A percentile compares a stretch with the other conserved stretches of the same genome.
Conservation (phyloP, 306 rosid species). For the Quercus gilva region DNA sequence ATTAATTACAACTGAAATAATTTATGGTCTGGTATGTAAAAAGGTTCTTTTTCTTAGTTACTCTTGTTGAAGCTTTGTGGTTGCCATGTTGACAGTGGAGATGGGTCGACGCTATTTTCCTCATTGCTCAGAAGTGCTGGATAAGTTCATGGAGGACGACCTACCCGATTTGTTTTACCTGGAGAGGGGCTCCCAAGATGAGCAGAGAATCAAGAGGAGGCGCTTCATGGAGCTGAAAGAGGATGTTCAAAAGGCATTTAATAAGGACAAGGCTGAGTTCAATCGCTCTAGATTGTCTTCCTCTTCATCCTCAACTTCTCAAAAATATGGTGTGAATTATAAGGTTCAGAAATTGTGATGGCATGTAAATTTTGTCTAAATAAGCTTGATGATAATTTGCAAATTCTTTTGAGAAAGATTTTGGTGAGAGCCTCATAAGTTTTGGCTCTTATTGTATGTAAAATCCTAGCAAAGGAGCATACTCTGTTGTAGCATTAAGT, state of each 20-base stretch:
- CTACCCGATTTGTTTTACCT: slow-evolving; percentile 70
- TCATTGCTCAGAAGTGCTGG: slow-evolving; percentile 93
- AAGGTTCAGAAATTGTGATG: slow-evolving; percentile 40
- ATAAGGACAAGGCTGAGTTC: slow-evolving; percentile 68
- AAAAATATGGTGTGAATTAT: slow-evolving; percentile 35
- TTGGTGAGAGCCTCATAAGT: neutral
- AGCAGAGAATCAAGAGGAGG: slow-evolving; percentile 61
- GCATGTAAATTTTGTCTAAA: neutral
- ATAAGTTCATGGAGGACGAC: slow-evolving; percentile 67
- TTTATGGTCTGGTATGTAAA: neutral
- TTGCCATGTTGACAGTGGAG: slow-evolving; percentile 53
- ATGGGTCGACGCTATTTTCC: slow-evolving; percentile 91
- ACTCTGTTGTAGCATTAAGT: neutral
- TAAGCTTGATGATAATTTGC: neutral
- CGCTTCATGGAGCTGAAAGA: slow-evolving; percentile 90
- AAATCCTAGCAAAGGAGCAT: neutral
- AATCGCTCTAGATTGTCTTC: slow-evolving; percentile 43
- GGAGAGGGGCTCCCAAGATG: slow-evolving; percentile 69
- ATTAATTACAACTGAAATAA: neutral
- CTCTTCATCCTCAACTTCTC: slow-evolving; percentile 51
- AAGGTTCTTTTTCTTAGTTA: neutral
- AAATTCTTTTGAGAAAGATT: neutral
- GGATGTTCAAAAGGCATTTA: slow-evolving; percentile 85
- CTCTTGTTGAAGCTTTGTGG: slow-evolving; percentile 5
- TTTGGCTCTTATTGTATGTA: neutral